A percentile compares a stretch with the other conserved stretches of the same genome.
phyloP scores from a whole-genome alignment of 495 filamentous ascomycete species.

The Geoglossum glabrum region DNA sequence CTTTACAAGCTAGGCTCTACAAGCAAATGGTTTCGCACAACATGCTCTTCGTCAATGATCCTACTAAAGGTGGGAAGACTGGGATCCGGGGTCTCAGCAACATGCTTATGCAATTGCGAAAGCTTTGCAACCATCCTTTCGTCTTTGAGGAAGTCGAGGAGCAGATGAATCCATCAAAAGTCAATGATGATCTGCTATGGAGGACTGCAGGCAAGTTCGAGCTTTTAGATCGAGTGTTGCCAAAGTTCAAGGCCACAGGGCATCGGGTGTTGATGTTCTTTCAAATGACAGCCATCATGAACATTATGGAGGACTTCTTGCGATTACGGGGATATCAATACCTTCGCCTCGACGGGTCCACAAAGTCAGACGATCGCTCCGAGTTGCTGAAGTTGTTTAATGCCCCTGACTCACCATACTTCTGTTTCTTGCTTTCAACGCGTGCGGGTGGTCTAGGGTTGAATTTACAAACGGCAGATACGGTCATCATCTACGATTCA shows the following conservation, averaged over 20 bases:
- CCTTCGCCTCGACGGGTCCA: conserved; percentile 84
- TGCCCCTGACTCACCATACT: conserved; percentile 71
- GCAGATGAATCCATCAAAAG: conserved; percentile 78
- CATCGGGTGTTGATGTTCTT: conserved; percentile 99
- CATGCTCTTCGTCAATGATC: conserved; percentile 75
- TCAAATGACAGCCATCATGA: conserved; percentile 99
- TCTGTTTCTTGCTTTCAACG: conserved; percentile 96
- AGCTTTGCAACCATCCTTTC: conserved; percentile 97
- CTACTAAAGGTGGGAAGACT: conserved; percentile 81
- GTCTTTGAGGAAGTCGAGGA: conserved; percentile 96
- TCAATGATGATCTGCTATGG: conserved; percentile 86
- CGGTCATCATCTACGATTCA: conserved; percentile 97
- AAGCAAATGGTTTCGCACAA: conserved; percentile 91
- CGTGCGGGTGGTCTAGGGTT: conserved; percentile 94
- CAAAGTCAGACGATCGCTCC: conserved; percentile 92
- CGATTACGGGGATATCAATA: conserved; percentile 64
- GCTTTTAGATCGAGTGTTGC: conserved; percentile 74
- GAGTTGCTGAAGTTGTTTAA: conserved; percentile 80
- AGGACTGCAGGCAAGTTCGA: conserved; percentile 95
- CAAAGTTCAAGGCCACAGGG: conserved; percentile 73
- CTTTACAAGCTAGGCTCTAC: conserved; percentile 81
- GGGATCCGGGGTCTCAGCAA: conserved; percentile 92
- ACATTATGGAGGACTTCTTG: conserved; percentile 98
- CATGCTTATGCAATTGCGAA: conserved; percentile 98
- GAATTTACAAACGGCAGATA: conserved; percentile 93